Percentiles rank a stretch among this genome's conserved stretches.
These are phyloP conservation scores for Wickerhamomyces sp. DNA, from an alignment of 1,139 yeast genomes.

Conservation along the genomic window DNA sequence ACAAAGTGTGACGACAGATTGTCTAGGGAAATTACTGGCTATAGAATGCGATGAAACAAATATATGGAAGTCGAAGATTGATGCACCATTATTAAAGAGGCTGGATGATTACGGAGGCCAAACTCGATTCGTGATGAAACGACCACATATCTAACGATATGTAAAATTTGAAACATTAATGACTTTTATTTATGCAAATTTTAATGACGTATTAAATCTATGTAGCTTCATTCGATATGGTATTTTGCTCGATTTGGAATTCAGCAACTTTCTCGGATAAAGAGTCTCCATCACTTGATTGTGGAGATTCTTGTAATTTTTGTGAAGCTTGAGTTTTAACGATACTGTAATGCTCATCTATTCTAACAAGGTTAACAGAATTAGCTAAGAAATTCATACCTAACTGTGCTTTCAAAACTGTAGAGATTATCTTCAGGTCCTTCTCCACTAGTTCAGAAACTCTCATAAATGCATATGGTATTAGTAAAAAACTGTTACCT, in stretches of 20 bases:
- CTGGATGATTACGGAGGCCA: slow-evolving; percentile 5
- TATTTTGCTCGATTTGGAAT: too few relatives aligned
- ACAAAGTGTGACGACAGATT: not conserved
- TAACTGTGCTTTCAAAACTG: slow-evolving; percentile 20
- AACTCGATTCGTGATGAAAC: not conserved
- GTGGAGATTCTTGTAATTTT: too few relatives aligned
- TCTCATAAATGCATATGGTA: slow-evolving; percentile 31
- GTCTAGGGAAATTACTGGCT: slow-evolving; percentile 1
- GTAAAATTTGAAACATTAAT: too few relatives aligned
- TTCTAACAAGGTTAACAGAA: slow-evolving; percentile 22
- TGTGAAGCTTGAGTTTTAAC: not conserved
- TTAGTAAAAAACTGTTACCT: slow-evolving; percentile 41
- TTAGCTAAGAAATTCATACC: slow-evolving; percentile 26
- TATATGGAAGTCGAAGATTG: slow-evolving; percentile 2
- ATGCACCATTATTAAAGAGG: slow-evolving; percentile 5
- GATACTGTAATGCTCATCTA: slow-evolving; percentile 17
- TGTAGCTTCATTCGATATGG: too few relatives aligned
- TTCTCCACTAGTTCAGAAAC: slow-evolving; percentile 24
- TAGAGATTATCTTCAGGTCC: slow-evolving; percentile 24
- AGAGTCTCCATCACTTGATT: too few relatives aligned
- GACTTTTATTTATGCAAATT: not conserved
- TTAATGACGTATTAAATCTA: too few relatives aligned
- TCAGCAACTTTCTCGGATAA: too few relatives aligned
- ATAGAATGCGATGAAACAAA: slow-evolving; percentile 7
- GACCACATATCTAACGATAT: too few relatives aligned